These are phyloP conservation scores for Aaosphaeria arxii DNA, from an alignment of 2,329 filamentous ascomycete genomes.

Conservation along the genomic window DNA sequence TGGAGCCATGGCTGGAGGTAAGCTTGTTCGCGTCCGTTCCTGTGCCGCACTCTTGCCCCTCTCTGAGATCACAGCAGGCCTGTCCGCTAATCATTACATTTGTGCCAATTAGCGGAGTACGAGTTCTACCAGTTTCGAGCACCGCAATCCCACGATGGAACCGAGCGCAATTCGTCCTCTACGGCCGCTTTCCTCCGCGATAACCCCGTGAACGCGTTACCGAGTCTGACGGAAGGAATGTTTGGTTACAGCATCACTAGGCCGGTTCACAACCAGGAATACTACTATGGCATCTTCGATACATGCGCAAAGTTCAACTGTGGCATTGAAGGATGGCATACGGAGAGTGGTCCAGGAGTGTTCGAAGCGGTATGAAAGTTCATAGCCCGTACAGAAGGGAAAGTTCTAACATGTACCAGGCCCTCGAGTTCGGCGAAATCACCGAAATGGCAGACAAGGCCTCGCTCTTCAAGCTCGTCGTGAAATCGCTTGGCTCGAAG, in stretches of 20 bases:
- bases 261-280: constrained; percentile 85
- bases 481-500: constrained; percentile 82
- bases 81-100: background rate
- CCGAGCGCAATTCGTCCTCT: constrained; percentile 61
- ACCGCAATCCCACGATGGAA: constrained; percentile 51
- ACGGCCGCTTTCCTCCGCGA: constrained; percentile 71
- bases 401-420: background rate
- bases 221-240: constrained; percentile 86
- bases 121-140: constrained; percentile 90
- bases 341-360: constrained; percentile 88
- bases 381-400: background rate
- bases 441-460: constrained; percentile 88
- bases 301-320: constrained; percentile 75
- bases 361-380: constrained; percentile 75
- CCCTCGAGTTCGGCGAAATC: constrained; percentile 86
- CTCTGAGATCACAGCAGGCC: too few species aligned
- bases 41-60: too few species aligned
- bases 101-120: constrained; percentile 67
- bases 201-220: constrained; percentile 71
- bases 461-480: constrained; percentile 89
- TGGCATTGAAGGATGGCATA: constrained; percentile 92
- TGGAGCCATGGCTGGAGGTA: constrained; percentile 86
- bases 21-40: constrained; percentile 22
- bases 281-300: constrained; percentile 85
- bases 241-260: constrained; percentile 90